A percentile compares a stretch with the other conserved stretches of the same genome.
These are phyloP conservation scores for Botrytis fabae DNA, from an alignment of 2,329 filamentous ascomycete genomes.

Conservation along the genomic window DNA sequence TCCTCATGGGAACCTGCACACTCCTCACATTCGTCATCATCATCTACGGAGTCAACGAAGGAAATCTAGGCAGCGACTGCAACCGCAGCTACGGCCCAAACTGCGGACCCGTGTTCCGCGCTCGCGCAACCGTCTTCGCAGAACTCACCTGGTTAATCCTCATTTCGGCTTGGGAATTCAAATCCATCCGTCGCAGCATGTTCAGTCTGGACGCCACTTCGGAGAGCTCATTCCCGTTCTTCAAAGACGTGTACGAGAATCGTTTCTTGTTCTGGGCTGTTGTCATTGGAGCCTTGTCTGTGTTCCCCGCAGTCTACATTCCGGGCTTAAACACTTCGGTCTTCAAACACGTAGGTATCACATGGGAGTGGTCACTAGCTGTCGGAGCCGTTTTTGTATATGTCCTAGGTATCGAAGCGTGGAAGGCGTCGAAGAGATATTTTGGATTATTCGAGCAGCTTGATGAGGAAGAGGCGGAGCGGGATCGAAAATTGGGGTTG, in stretches of 20 bases:
- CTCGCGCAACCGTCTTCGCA: constrained; percentile 71
- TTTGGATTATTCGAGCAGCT: constrained; percentile 21
- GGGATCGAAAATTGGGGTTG: background rate
- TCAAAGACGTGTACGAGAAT: constrained; percentile 68
- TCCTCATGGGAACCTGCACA: constrained; percentile 72
- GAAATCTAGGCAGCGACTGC: constrained; percentile 58
- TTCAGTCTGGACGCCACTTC: constrained; percentile 69
- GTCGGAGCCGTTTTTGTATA: constrained; percentile 62
- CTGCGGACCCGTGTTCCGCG: constrained; percentile 67
- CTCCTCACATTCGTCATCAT: constrained; percentile 64
- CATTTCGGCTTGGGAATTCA: constrained; percentile 77
- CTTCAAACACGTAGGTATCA: constrained; percentile 65
- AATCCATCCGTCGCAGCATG: constrained; percentile 70
- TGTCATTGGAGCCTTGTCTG: constrained; percentile 55
- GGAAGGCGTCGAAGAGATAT: constrained; percentile 65
- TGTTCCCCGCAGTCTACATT: constrained; percentile 66
- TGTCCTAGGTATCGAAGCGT: constrained; percentile 62
- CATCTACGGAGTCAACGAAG: constrained; percentile 59
- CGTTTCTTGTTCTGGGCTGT: constrained; percentile 70
- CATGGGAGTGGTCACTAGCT: constrained; percentile 70
- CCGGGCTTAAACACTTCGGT: constrained; percentile 65
- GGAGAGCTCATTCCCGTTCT: constrained; percentile 62
- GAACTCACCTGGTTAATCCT: constrained; percentile 75
- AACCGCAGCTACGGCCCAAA: constrained; percentile 56
- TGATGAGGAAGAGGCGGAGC: background rate